Evolutionary conservation across 1,284 basidiomycete species (phyloP), one percentile per base, ranked within the genome.

Genomic region (Pascua sp.): DNA sequence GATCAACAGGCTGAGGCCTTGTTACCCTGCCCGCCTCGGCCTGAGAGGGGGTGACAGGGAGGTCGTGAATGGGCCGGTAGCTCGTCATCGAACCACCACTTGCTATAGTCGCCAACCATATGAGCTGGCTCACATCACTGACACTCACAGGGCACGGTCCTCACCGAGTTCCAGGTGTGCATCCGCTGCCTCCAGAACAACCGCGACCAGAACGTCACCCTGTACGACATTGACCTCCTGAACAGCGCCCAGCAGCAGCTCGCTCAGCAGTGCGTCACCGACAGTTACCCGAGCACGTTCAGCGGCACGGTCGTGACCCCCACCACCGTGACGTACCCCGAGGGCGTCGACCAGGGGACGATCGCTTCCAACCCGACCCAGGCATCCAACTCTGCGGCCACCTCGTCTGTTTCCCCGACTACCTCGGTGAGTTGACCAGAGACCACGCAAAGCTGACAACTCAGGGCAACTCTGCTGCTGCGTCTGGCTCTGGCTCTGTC

Each of bases 221-320:
- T 44, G 32, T 47, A 51, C 48, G 37, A 54, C 16, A 45, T 59
- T 16, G 57, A 59, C 57, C 44, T 59, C 16, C 57, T 59, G 53
- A 59, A 59, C 53, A 18, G 15, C 36, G 57, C 57, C 10, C 57
- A 59, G 49, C 57, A 59, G 57, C 37, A 55, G 45, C 57, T 59
- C 42, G 57, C 53, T 3, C 52, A 54, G 53, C 17, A 43, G 49
- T 59, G 57, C 41, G 39, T 59, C 42, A 49, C 55, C 11, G 37
- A 11, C 5, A 37, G 36, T n/a, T 43, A 16, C 49, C 57, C 57
- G 13, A 16, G 42, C 38, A 13, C 11, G n/a, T 59, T 44, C 46
- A 39, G 45, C 16, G 57, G 57, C 49, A 42, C 42, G 17, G 44
- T 55, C 46, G 37, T 42, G 18, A 5, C 42, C n/a, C 57, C 52